Base-by-base conservation (phyloP, 2,329 filamentous ascomycete species). In the Fusarium euwallaceae region DNA sequence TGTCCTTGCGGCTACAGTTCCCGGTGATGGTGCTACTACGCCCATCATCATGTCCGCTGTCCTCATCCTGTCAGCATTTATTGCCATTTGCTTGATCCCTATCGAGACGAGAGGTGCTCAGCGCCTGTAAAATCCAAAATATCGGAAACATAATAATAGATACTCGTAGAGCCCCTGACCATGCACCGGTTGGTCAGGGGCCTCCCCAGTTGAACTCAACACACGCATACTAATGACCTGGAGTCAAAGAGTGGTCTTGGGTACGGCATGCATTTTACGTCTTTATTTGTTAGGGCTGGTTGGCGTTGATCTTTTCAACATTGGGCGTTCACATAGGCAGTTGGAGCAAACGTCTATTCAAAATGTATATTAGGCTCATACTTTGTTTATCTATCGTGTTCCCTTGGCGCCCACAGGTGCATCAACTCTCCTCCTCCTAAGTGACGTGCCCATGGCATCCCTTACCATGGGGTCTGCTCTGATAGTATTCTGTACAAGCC, bases 401-500 rank as follows among this genome's bases (percentile, higher is more conserved):
- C 88, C 89, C 73, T 81, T 87, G 5, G 92, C 91, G 3, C 92
- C 91, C 17, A 87, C 86, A 2, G 92, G 92, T 16, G 88, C 92
- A 78, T 92, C 90, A 16, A 86, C 81, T 74, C 92, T 88, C 76
- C 91, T 85, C 79, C 88, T 91, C 80, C 90, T 88, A 67, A 95
- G 84, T 32, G 92, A 91, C 68, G 87, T 89, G 27, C 91, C 91
- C 76, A 98, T 87, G 1, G 95, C 95, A 82, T 94, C 92, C 76
- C 92, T 89, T 10, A 98, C 96, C 84, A 96, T 94, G 1, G 92
- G 92, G 82, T 96, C 94, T 58, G 89, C 91, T 75, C 91, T 89
- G 69, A 97, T 93, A 16, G 92, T 95, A 80, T 97, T 97, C 82
- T 97, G 92, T 61, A 98, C 91, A 76, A 98, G 86, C 89, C 95